Conservation (phyloP, 305 asterid species). For the Caryopteris hybrid region DNA sequence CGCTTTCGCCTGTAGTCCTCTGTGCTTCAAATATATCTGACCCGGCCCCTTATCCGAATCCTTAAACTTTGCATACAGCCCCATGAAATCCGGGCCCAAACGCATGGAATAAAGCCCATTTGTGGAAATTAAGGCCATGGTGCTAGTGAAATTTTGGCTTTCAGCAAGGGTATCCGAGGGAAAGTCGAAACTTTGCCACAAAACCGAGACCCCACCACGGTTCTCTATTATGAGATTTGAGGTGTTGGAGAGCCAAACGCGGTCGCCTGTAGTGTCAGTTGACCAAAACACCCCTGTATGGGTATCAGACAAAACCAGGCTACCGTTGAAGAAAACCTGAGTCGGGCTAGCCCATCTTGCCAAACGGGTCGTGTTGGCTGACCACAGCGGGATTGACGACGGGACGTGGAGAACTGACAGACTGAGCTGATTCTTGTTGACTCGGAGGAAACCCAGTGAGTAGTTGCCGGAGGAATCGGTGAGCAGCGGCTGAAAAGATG, state of each 20-base stretch:
- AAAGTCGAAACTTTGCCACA: constrained; percentile 82
- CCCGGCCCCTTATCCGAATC: constrained; percentile 30
- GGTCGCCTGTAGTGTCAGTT: constrained; percentile 54
- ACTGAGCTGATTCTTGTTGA: constrained; percentile 33
- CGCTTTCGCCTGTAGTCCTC: constrained; percentile 73
- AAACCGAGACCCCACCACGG: constrained; percentile 2
- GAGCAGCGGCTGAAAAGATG: constrained; percentile 50
- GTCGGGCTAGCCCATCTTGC: constrained; percentile 56
- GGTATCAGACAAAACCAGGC: constrained; percentile 58
- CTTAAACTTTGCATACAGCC: constrained; percentile 43
- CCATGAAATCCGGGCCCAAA: constrained; percentile 62
- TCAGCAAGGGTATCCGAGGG: constrained; percentile 86
- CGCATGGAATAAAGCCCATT: constrained; percentile 74
- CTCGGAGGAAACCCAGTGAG: constrained; percentile 75
- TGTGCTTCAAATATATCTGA: constrained; percentile 57
- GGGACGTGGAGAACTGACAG: constrained; percentile 62
- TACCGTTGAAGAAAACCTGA: constrained; percentile 61
- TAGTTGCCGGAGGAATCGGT: constrained; percentile 61
- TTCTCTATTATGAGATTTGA: constrained; percentile 57
- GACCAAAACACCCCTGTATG: constrained; percentile 73
- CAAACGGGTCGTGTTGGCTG: constrained; percentile 35
- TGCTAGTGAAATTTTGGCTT: constrained; percentile 63
- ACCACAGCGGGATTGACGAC: constrained; percentile 61
- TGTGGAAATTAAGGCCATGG: constrained; percentile 57
- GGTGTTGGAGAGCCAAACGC: constrained; percentile 59